A percentile compares a stretch with the other conserved stretches of the same genome.
These are phyloP conservation scores for Neurospora hispaniola DNA, from an alignment of 495 filamentous ascomycete species.

Conservation along the genomic window DNA sequence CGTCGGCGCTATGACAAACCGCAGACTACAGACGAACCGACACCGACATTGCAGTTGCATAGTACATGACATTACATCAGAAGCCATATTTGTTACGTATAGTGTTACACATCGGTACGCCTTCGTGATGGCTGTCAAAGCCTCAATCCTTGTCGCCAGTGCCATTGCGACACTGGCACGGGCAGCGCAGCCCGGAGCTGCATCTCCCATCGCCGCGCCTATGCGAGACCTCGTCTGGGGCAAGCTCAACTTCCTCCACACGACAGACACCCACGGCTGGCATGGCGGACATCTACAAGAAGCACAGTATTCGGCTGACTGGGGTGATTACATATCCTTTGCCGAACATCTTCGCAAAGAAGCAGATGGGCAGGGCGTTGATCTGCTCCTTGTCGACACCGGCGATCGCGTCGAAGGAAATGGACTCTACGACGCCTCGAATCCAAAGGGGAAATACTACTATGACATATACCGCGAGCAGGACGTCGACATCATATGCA, in stretches of 20 bases:
- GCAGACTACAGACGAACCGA: not conserved
- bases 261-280: conserved; percentile 94
- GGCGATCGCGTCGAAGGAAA: conserved; percentile 94
- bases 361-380: conserved; percentile 66
- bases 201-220: conserved; percentile 65
- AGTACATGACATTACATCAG: not conserved
- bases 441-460: conserved; percentile 78
- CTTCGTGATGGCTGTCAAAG: conserved; percentile 8
- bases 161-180: conserved; percentile 26
- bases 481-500: conserved; percentile 71
- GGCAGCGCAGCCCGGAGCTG: conserved; percentile 71
- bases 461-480: conserved; percentile 78
- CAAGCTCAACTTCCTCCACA: conserved; percentile 88
- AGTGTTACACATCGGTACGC: not conserved
- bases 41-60: not conserved
- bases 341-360: conserved; percentile 65
- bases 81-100: not conserved
- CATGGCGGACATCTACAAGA: conserved; percentile 88
- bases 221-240: conserved; percentile 81
- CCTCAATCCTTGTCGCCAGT: conserved; percentile 9
- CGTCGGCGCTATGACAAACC: not conserved
- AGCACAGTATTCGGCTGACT: conserved; percentile 89
- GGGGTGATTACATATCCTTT: conserved; percentile 97
- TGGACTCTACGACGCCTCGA: conserved; percentile 85
- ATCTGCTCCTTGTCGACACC: conserved; percentile 84